These are phyloP conservation scores for Gypsophila paniculata DNA, from an alignment of 179 eudicot genomes.

Conservation along the genomic window DNA sequence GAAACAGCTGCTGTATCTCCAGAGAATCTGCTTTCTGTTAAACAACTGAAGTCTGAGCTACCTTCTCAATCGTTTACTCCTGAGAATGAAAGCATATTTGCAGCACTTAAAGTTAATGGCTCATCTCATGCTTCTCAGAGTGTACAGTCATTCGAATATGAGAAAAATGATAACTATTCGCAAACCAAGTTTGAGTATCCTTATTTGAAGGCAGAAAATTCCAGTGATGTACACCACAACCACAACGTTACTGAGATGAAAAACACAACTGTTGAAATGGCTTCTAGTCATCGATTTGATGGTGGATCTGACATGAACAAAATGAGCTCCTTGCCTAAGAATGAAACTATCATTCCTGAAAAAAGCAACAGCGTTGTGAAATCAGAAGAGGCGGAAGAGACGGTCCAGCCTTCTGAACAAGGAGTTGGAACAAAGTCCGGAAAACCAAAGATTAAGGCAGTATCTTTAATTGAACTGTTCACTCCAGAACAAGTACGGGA, in stretches of 20 bases:
- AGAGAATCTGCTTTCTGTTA: constrained; percentile 53
- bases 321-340: constrained; percentile 34
- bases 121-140: constrained; percentile 35
- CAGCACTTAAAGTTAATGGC: constrained; percentile 27
- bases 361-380: constrained; percentile 44
- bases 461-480: constrained; percentile 85
- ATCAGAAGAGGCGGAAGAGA: constrained; percentile 45
- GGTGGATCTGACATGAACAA: constrained; percentile 34
- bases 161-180: constrained; percentile 34
- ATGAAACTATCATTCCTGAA: constrained; percentile 49
- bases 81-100: constrained; percentile 39
- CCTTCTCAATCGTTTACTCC: constrained; percentile 37
- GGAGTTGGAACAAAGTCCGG: constrained; percentile 74
- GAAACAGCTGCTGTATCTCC: constrained; percentile 39
- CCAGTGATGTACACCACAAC: constrained; percentile 27
- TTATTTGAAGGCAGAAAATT: constrained; percentile 49
- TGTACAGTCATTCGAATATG: constrained; percentile 34
- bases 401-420: constrained; percentile 46
- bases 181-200: constrained; percentile 46
- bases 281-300: constrained; percentile 37
- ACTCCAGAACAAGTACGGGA: constrained; percentile 92
- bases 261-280: constrained; percentile 38
- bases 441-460: constrained; percentile 85
- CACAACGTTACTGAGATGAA: constrained; percentile 32
- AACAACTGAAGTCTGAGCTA: constrained; percentile 65